Conservation (phyloP, 2,329 filamentous ascomycete species). For the Neofusicoccum sp. region DNA sequence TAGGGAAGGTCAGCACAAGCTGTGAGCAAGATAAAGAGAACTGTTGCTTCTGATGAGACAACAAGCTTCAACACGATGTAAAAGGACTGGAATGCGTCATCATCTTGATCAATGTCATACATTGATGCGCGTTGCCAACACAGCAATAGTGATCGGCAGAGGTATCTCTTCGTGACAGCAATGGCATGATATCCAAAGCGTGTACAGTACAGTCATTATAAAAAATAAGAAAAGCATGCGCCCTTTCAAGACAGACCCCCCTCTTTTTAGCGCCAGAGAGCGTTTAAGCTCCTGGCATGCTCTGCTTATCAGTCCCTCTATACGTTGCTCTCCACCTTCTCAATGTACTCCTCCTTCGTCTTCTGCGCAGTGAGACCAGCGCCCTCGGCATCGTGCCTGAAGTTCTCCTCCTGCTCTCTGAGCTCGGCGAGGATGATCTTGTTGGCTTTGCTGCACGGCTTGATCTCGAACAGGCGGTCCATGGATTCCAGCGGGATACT, state of each 20-base stretch:
- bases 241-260: background rate
- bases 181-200: background rate
- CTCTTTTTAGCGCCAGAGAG: too few species aligned
- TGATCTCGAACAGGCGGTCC: conserved; percentile 47
- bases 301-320: background rate
- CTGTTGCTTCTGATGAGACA: too few species aligned
- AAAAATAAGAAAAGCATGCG: background rate
- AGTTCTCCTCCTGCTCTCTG: conserved; percentile 39
- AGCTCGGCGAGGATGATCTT: conserved; percentile 39
- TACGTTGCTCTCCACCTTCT: conserved; percentile 17
- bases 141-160: background rate
- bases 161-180: background rate
- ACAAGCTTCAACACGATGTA: too few species aligned
- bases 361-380: conserved; percentile 27
- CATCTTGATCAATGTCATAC: background rate
- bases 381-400: conserved; percentile 41
- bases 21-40: too few species aligned
- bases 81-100: too few species aligned
- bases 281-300: too few species aligned
- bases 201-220: background rate
- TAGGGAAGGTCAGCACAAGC: background rate
- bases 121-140: background rate
- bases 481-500: conserved; percentile 46
- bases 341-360: conserved; percentile 14
- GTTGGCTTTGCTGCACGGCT: conserved; percentile 43